phyloP scores from a whole-genome alignment of 78 protist species.

The Tieghemostelium lacteum region DNA sequence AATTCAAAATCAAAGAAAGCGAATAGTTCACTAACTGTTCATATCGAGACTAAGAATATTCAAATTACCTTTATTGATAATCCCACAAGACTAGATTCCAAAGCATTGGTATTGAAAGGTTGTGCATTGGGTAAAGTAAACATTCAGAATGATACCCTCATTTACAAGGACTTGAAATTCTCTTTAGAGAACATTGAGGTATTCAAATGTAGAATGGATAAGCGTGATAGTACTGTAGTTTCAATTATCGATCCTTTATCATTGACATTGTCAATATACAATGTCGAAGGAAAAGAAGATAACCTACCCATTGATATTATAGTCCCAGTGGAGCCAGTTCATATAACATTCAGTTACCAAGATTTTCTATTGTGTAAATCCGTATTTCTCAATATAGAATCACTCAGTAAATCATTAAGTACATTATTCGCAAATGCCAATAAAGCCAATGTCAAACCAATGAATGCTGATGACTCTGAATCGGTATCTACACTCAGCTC shows the following conservation, averaged over 20 bases:
- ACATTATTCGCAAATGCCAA: background rate
- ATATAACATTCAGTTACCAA: slow-evolving; percentile 46
- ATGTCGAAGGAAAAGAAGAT: slow-evolving; percentile 35
- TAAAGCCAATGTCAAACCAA: background rate
- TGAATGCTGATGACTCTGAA: background rate
- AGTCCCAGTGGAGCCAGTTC: slow-evolving; percentile 29
- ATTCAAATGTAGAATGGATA: slow-evolving; percentile 40
- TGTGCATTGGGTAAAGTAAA: slow-evolving; percentile 14
- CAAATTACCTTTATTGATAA: slow-evolving; percentile 45
- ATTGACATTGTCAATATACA: slow-evolving; percentile 2
- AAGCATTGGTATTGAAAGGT: slow-evolving; percentile 5
- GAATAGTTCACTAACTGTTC: background rate
- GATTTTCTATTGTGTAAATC: slow-evolving; percentile 38
- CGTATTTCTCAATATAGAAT: slow-evolving; percentile 1
- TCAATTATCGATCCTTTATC: slow-evolving; percentile 60
- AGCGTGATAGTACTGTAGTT: background rate
- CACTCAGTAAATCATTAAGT: background rate
- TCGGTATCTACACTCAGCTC: background rate
- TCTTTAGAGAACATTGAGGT: slow-evolving; percentile 28
- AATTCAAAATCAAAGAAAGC: background rate
- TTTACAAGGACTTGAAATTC: slow-evolving; percentile 36
- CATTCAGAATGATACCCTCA: slow-evolving; percentile 1
- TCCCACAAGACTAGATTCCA: slow-evolving; percentile 11
- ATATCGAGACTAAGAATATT: slow-evolving; percentile 36
- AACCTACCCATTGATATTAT: slow-evolving; percentile 38